Base-by-base conservation (phyloP, 2,329 filamentous ascomycete genomes). In the Hymenoscyphus repandus region DNA sequence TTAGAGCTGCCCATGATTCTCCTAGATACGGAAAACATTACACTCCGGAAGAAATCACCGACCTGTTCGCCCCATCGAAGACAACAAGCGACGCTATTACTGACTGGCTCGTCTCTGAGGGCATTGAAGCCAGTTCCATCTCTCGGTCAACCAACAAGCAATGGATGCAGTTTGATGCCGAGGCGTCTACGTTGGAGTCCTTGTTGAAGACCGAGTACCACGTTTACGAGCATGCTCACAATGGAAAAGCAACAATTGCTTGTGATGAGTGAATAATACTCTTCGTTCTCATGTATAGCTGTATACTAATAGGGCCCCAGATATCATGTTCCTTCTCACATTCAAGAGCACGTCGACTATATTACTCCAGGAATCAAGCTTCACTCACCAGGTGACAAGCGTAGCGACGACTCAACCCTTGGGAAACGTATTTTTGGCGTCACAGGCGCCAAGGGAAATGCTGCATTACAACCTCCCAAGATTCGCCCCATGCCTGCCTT, bases 101-200 rank as follows among this genome's bases (percentile, higher is more conserved):
- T 55, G 58, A 68, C 2, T 83, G 79, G 79, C 72, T 83, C 11
- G 64, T 70, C 10, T 64, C 68, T 6, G 70, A 73, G 36, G 80
- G 80, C 5, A 77, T 83, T 42, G 57, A 68, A n/a, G 62, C 64
- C 1, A 67, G 70, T 5, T 70, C 75, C 1, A 70, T 82, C 37
- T 67, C 67, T 22, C 72, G 79, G 42, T 77, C 78, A 1, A 42
- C 49, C 13, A 58, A 58, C 18, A 59, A 58, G 34, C 57, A 59
- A 42, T 63, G 61, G 61, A 56, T 63, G 50, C 57, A 60, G 52
- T 65, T 69, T 43, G 65, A 70, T 54, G 61, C 62, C 33, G 58
- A 57, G 33, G 56, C 62, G 11, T 42, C 51, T 18, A 64, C 69
- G 39, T 71, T 74, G 1, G 78, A 83, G 60, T 65, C 68, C 27